Evolutionary conservation across 163 green algal genomes (phyloP), one percentile per base, ranked within the genome.

Genomic region (Chloromonas sp.): DNA sequence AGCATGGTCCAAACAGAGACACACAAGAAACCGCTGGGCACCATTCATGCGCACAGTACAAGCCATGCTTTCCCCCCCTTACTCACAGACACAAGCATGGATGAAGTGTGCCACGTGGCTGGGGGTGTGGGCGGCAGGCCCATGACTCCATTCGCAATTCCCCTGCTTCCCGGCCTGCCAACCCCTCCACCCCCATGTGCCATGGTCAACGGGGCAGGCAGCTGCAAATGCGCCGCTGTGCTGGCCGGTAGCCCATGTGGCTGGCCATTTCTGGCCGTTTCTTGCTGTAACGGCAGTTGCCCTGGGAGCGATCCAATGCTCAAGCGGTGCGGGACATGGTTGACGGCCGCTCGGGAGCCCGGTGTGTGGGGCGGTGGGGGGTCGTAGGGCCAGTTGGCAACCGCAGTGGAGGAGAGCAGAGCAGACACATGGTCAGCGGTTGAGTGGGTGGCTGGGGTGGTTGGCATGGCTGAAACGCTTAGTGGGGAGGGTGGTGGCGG

Each of bases 151-250:
- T 36, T 36, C 36, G 36, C 36, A 36, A 36, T 36, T 36, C 36
- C 36, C 36, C 36, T 36, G 36, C 36, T 36, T 36, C 36, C 36
- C 36, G 36, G 36, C 36, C 36, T 36, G 36, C 36, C 66, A 85
- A 36, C 60, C 82, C 85, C n/a, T 88, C 85, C 60, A 82, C 85
- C 2, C 86, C 77, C 85, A 88, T 70, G 70, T 84, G 36, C 78
- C 60, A n/a, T 61, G 78, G n/a, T 8, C 14, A 60, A 57, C 14
- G 13, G 13, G 74, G n/a, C 2, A 58, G 74, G 74, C 14, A 58
- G 74, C 14, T 11, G 57, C 66, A 74, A 36, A 36, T 36, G 36
- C 36, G 36, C 36, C 36, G 36, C 36, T 36, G 36, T 36, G 36
- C 36, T 36, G 36, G 36, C 36, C 36, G 36, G 36, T 36, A 36